Evolutionary conservation across 768 basidiomycete genomes (phyloP), one percentile per base, ranked within the genome.

Genomic region (Trametes sanguinea): DNA sequence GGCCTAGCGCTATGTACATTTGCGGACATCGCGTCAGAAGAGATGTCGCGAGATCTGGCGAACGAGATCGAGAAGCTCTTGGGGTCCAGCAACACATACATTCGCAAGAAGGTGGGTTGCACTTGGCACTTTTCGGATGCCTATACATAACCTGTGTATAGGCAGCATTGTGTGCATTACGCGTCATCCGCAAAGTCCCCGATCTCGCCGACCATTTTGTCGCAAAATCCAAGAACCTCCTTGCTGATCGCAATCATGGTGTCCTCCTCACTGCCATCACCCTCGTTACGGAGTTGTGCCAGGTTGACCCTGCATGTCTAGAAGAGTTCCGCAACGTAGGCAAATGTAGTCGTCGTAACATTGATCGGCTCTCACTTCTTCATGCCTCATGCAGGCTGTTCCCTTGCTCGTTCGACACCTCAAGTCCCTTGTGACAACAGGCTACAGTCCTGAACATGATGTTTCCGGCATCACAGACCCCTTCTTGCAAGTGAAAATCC

Each of bases 391-490:
- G 4, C 61, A 96, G 94, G 92, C 91, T 48, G 95, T 98, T 2
- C 92, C 94, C 2, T 78, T 95, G 9, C 89, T 99, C 29, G 96
- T 98, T 55, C 89, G 94, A 65, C 94, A 97, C 69, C 82, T 99
- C 66, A 98, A 98, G 73, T 90, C 94, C 1, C 78, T 98, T 61
- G 93, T 92, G 44, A 95, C 96, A 0, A 97, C 95, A 3, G 96
- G 96, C 8, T 98, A 97, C 75, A 96, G 94, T 68, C 95, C 97
- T 27, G 97, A 98, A 73, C 97, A 98, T 70, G 97, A 99, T 67
- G 97, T 99, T 9, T 94, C 94, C n/a, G 97, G 97, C 40, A 97
- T 99, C 75, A 98, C 97, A 14, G 95, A 96, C 75, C 94, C 94
- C 6, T 95, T 95, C 81, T 78, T 95, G 6, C 94, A 96, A 74